phyloP scores from a whole-genome alignment of 176 grass and related monocot species.

The Miscanthus lutarioriparius region DNA sequence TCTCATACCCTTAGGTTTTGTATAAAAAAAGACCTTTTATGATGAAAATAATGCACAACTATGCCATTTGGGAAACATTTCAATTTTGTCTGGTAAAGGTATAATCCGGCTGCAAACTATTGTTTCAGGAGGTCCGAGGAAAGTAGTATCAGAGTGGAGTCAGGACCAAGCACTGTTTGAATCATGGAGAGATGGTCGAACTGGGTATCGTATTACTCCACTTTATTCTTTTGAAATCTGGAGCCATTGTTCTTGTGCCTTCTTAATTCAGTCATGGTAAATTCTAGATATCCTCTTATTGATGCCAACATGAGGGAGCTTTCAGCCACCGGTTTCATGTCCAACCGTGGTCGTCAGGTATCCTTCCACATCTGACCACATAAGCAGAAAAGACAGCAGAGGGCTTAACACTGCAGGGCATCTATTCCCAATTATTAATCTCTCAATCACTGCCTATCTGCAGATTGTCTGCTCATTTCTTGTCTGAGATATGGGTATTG shows the following conservation, averaged over 20 bases:
- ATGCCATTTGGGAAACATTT: not conserved
- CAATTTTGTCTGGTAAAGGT: conserved; percentile 24
- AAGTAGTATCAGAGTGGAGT: conserved; percentile 67
- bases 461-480: conserved; percentile 98
- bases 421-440: not conserved
- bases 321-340: conserved; percentile 84
- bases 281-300: conserved; percentile 79
- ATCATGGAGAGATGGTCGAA: conserved; percentile 81
- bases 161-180: conserved; percentile 68
- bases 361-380: not conserved
- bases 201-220: conserved; percentile 48
- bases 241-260: not conserved
- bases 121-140: conserved; percentile 74
- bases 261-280: conserved; percentile 13
- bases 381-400: not conserved
- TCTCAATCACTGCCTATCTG: not conserved
- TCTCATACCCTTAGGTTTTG: not conserved
- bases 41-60: not conserved
- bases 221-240: not conserved
- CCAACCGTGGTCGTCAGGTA: conserved; percentile 85
- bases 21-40: not conserved
- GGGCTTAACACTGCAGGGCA: not conserved
- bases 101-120: conserved; percentile 10
- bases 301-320: conserved; percentile 98
- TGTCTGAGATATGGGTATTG: conserved; percentile 91